Evolutionary conservation across 306 rosid genomes (phyloP), one percentile per base, ranked within the genome.

Genomic region (Notholithocarpus densiflorus): DNA sequence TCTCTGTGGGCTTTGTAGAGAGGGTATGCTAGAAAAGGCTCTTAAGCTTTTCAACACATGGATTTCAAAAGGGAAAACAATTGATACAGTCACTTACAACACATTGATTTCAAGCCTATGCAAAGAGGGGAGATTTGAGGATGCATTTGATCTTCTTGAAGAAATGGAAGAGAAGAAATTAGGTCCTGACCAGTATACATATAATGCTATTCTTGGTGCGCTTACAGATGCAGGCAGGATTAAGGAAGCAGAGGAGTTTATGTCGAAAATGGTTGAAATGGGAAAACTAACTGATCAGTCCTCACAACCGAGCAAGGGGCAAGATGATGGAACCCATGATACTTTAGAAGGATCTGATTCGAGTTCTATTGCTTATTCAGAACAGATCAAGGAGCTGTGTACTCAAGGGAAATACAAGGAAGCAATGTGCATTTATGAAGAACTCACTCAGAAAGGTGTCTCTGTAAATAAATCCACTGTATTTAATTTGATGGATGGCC

Each of bases 11-110:
- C 88, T 94, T 68, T 94, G 97, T 71, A 84, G 51, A 60, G 85
- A 82, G 83, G 90, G 94, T 23, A 87, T 86, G 95, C 79, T 92
- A 68, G 97, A 94, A 75, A 92, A 86, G 85, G 98, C 95, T 81
- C 84, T 87, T 71, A 89, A 76, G 76, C 89, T 94, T 74, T 91
- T 92, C 77, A 65, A 86, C 77, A 61, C 90, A 18, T 94, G 91
- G 97, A 81, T 89, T 73, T 87, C 86, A 5, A 87, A 89, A 86
- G 97, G 87, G 66, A 90, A 87, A 78, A 77, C 82, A 18, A 34
- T 90, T 21, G 89, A 94, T 77, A 81, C 34, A n/a, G 92, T 95
- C 79, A 89, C 97, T 5, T 94, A 94, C 84, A 94, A 94, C 79
- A 94, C 91, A 24, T 69, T 94, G 84, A 91, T 94, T 78, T 88